Evolutionary conservation across 352 stramenopile species (phyloP), one percentile per base, ranked within the genome.

Genomic region (Phytophthora vignae): DNA sequence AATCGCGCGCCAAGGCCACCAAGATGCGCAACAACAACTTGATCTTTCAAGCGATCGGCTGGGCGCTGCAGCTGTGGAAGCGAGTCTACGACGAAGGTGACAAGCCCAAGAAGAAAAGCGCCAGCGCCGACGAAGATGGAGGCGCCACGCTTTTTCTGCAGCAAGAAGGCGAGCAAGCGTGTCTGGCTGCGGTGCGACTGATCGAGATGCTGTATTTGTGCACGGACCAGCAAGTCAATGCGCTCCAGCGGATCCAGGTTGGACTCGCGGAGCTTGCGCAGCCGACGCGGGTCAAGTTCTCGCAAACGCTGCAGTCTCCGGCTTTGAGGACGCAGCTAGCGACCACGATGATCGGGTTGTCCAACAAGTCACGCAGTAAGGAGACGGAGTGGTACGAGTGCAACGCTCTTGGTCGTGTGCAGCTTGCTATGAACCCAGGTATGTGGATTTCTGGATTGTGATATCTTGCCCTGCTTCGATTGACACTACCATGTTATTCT

Each of bases 371-470:
- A 11, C 81, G 89, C 38, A 91, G 78, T 65, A 96, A 83, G 56
- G 87, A 96, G 58, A 78, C 83, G 21, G 85, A 93, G 59, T 96
- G 89, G 89, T 92, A 92, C 55, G 86, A 91, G 54, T 92, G 82
- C 66, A 94, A 94, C 63, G 79, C 85, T 15, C 68, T 92, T 10
- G 87, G 87, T 4, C 84, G 87, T 21, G 57, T 89, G 2, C 64
- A 92, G 29, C 77, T 87, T 42, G 78, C 74, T 6, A 85, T 91
- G 71, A 85, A 85, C 52, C 71, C 70, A 77, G 81, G 83, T 90
- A 74, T 19, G 42, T 49, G 42, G 27, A 31, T 31, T 8, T 31
- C 22, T 25, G 27, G 27, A 31, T 31, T 31, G 27, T 3, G 36
- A 12, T 12, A 12, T 42, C 36, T 42, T 42, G 36, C 5, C 6